Conservation (phyloP, 306 rosid genomes). For the Acacia confusa region DNA sequence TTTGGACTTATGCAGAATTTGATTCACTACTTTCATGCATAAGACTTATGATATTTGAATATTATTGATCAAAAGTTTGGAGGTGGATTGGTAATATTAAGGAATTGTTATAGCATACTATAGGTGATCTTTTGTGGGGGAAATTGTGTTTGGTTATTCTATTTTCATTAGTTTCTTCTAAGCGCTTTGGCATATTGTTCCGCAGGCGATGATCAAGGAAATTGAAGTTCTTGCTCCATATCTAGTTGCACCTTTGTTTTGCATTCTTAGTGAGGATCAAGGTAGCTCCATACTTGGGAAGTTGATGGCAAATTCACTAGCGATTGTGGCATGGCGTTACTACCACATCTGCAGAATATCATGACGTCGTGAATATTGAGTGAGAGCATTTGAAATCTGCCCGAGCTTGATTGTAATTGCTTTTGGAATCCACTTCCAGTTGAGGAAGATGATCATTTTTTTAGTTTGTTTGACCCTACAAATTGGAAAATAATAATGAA, state of each 20-base stretch:
- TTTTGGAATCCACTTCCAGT: background rate
- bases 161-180: background rate
- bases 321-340: background rate
- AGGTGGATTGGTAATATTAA: background rate
- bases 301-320: background rate
- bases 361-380: background rate
- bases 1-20: background rate
- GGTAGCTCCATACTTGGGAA: background rate
- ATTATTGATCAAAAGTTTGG: background rate
- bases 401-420: background rate
- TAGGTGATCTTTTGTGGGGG: background rate
- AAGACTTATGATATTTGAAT: background rate
- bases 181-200: slow-evolving; percentile 12
- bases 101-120: background rate
- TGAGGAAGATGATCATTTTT: background rate
- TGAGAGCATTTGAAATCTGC: slow-evolving; percentile 13
- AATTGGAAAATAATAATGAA: background rate
- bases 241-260: background rate
- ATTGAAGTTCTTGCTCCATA: slow-evolving; percentile 1
- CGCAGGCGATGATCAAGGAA: slow-evolving; percentile 35
- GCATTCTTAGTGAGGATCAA: background rate
- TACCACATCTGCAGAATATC: background rate
- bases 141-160: slow-evolving; percentile 1
- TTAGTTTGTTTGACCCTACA: background rate
- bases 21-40: background rate